Evolutionary conservation across 768 basidiomycete species (phyloP).

Genomic region (Chalciporus chontae): DNA sequence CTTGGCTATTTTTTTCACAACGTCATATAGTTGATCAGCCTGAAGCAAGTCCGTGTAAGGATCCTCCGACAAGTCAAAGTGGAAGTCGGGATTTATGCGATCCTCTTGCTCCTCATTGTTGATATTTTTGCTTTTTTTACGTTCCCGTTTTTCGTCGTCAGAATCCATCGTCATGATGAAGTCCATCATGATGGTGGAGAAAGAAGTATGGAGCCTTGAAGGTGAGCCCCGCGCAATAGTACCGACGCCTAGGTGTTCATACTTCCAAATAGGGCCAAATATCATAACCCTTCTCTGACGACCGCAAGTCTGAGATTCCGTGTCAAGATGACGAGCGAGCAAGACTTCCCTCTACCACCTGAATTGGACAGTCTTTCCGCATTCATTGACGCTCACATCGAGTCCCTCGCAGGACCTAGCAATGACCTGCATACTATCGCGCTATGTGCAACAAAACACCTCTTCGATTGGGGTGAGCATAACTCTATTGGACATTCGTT

Average conservation of each 20-base stretch:
- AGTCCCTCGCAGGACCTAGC: slow-evolving; percentile 54
- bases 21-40: slow-evolving; percentile 44
- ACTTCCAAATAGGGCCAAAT: slow-evolving; percentile 22
- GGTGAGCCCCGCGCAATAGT: neutral
- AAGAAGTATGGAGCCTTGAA: too few relatives aligned
- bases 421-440: slow-evolving; percentile 53
- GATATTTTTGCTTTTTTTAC: slow-evolving; percentile 19
- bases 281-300: neutral
- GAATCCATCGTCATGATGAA: slow-evolving; percentile 86
- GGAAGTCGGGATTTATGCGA: slow-evolving; percentile 76
- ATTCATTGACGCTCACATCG: slow-evolving; percentile 52
- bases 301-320: too few relatives aligned
- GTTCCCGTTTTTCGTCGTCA: slow-evolving; percentile 55
- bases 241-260: too few relatives aligned
- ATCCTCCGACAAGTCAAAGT: slow-evolving; percentile 76
- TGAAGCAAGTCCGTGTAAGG: slow-evolving; percentile 57
- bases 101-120: slow-evolving; percentile 46
- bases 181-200: slow-evolving; percentile 42
- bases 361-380: slow-evolving; percentile 49
- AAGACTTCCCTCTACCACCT: slow-evolving; percentile 27
- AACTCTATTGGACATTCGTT: slow-evolving; percentile 1
- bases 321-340: slow-evolving; percentile 17
- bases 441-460: slow-evolving; percentile 63
- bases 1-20: slow-evolving; percentile 60
- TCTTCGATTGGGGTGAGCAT: slow-evolving; percentile 71